Evolutionary conservation across 1,139 yeast species (phyloP), one percentile per base, ranked within the genome.

Genomic region (Zygoascus meyerae): DNA sequence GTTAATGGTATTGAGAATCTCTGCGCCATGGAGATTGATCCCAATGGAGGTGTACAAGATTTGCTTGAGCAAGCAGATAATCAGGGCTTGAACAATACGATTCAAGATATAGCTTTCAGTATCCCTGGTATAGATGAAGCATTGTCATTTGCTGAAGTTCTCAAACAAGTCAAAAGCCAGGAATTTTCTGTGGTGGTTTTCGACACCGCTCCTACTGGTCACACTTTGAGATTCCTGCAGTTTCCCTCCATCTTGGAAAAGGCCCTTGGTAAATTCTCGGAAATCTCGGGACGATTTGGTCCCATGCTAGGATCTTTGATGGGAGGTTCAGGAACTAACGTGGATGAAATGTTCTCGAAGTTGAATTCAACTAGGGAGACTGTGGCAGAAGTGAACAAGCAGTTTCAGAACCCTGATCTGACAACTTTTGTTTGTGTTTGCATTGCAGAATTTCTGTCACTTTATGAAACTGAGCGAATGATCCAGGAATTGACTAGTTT

Each of bases 91-190:
- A 52, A 52, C 48, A 74, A 78, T 48, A 78, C 86, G 75, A 81
- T 92, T 85, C 86, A 82, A 55, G 98, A 92, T 61, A 79, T 92
- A 70, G 92, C 97, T 3, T 87, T 94, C 10, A 83, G 95, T 2
- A 89, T 92, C 54, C 98, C 98, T 9, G 98, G 98, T 67, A 89
- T 92, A 43, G 98, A 92, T 65, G 98, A 92, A 72, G 97, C 97
- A 0, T 76, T 92, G 59, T 87, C 97, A 31, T 92, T 92, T 64
- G 94, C 95, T 83, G 98, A 92, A 69, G 97, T 92, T 26, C 79
- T 92, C 75, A 92, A 92, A 65, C 97, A 92, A 63, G 92, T 92
- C 66, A 90, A 89, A 69, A 81, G 78, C 55, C 96, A 89, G 68
- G 69, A 73, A 34, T 92, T 85, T 64, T 86, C 85, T 58, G 89